phyloP scores from a whole-genome alignment of 2,329 filamentous ascomycete genomes.

The Cordyceps militaris region DNA sequence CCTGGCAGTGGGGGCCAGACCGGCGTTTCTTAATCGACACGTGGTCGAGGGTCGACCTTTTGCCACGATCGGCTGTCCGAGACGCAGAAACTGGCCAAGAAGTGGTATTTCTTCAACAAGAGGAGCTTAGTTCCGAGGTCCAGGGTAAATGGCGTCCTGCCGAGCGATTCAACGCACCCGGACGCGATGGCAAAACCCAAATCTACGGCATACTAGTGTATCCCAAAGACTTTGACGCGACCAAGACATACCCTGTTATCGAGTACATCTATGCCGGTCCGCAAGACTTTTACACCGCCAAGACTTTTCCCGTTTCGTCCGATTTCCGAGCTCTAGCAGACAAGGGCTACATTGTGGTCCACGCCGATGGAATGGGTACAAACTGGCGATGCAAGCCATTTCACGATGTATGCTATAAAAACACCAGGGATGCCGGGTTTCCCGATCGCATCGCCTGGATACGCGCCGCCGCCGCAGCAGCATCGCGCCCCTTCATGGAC shows the following conservation, averaged over 20 bases:
- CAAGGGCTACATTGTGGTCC: slow-evolving; percentile 25
- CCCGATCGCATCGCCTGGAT: slow-evolving; percentile 26
- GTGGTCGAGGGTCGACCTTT: slow-evolving; percentile 22
- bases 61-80: slow-evolving; percentile 17
- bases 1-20: slow-evolving; percentile 19
- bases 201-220: slow-evolving; percentile 24
- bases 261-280: slow-evolving; percentile 25
- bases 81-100: slow-evolving; percentile 16
- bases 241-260: slow-evolving; percentile 22
- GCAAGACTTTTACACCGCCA: slow-evolving; percentile 19
- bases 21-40: slow-evolving; percentile 19
- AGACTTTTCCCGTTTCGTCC: slow-evolving; percentile 18
- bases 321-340: slow-evolving; percentile 19
- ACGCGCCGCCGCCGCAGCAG: slow-evolving; percentile 18
- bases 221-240: slow-evolving; percentile 19
- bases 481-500: slow-evolving; percentile 24
- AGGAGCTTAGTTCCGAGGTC: slow-evolving; percentile 3
- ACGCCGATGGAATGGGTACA: slow-evolving; percentile 27
- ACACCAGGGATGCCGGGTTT: slow-evolving; percentile 23
- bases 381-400: slow-evolving; percentile 25
- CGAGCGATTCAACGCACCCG: slow-evolving; percentile 20
- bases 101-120: slow-evolving; percentile 16
- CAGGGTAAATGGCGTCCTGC: slow-evolving; percentile 16
- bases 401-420: slow-evolving; percentile 25
- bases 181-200: slow-evolving; percentile 21